A percentile compares a stretch with the other conserved stretches of the same genome.
Conservation (phyloP, 2,329 filamentous ascomycete genomes). For the Phyllosticta citribraziliensis region DNA sequence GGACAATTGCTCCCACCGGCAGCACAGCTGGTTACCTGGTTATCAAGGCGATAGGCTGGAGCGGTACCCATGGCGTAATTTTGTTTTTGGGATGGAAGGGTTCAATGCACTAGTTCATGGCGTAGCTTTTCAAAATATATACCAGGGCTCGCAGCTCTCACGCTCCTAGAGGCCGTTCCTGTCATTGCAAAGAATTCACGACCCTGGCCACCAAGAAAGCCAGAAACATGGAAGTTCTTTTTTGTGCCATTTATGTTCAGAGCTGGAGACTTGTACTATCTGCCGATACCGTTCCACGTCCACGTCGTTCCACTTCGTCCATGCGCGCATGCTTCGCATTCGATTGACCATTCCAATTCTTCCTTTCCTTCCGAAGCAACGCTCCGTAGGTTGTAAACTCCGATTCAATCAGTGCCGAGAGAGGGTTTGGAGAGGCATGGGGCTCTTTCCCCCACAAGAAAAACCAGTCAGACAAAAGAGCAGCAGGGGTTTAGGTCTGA, state of each 20-base stretch:
- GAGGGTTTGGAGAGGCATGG: too few species aligned
- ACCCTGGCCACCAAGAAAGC: neutral
- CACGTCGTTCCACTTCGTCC: neutral
- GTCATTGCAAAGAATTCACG: too few species aligned
- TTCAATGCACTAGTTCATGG: too few species aligned
- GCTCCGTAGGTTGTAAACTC: neutral
- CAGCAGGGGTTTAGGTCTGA: neutral
- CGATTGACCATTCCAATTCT: neutral
- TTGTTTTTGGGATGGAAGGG: too few species aligned
- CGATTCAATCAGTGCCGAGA: too few species aligned
- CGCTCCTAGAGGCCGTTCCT: too few species aligned
- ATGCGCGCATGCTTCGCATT: neutral
- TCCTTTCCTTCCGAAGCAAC: neutral
- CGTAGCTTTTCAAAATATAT: too few species aligned
- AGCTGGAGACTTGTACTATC: neutral
- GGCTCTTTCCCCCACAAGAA: neutral
- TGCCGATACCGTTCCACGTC: neutral
- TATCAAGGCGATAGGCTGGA: too few species aligned
- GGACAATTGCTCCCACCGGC: too few species aligned
- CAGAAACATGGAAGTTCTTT: neutral
- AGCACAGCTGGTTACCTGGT: too few species aligned
- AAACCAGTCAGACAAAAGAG: neutral
- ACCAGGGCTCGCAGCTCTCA: too few species aligned
- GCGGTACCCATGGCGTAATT: too few species aligned
- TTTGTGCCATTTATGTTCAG: neutral